A percentile compares a stretch with the other conserved stretches of the same genome.
phyloP scores from a whole-genome alignment of 2,329 filamentous ascomycete genomes.

The Trichoderma sp. region DNA sequence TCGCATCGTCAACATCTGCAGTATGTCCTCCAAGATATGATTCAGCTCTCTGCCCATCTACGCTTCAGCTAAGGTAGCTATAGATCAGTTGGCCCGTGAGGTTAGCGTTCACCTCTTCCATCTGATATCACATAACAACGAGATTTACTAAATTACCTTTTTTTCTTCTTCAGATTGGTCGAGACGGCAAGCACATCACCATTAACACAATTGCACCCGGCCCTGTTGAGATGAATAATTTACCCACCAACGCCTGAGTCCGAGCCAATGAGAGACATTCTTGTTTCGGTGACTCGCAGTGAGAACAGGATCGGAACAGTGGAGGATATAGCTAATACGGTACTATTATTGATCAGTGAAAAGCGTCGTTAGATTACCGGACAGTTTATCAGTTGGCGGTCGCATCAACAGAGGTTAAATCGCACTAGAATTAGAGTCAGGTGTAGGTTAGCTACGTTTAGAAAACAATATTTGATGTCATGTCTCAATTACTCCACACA shows the following conservation, averaged over 20 bases:
- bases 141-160: not conserved
- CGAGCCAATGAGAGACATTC: not conserved
- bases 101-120: conserved; percentile 19
- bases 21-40: not conserved
- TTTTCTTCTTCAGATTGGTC: conserved; percentile 15
- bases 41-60: conserved; percentile 17
- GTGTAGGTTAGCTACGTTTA: not conserved
- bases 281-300: conserved; percentile 29
- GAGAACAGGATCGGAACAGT: conserved; percentile 31
- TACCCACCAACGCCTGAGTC: conserved; percentile 18
- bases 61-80: conserved; percentile 31
- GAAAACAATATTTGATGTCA: not conserved
- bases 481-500: too few species aligned
- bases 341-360: conserved; percentile 20
- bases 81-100: conserved; percentile 33
- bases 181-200: conserved; percentile 27
- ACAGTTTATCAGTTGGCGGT: conserved; percentile 23
- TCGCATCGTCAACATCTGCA: conserved; percentile 7
- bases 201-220: conserved; percentile 41
- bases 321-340: conserved; percentile 35
- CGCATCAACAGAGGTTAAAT: conserved; percentile 19
- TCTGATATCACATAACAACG: not conserved
- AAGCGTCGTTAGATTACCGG: conserved; percentile 25
- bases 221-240: conserved; percentile 33
- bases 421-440: not conserved